A percentile compares a stretch with the other conserved stretches of the same genome.
These are phyloP conservation scores for Capillidium rhysosporum DNA, from an alignment of 371 early-diverging fungal species.

Conservation along the genomic window DNA sequence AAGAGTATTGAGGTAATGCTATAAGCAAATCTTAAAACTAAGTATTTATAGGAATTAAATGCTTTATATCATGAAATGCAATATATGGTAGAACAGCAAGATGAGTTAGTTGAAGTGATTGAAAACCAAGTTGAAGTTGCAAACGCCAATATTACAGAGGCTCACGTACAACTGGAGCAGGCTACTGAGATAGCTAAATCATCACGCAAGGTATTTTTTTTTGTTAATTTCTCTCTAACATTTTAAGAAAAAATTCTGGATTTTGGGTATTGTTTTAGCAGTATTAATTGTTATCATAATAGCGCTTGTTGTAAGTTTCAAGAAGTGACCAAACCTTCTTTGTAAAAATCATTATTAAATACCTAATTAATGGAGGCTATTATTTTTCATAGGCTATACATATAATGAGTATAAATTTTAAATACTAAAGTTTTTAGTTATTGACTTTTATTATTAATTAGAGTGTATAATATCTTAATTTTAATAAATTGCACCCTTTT, in stretches of 20 bases:
- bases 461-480: no score
- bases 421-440: no score
- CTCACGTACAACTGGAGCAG: constrained; percentile 36
- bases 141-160: constrained; percentile 39
- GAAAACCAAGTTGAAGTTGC: constrained; percentile 41
- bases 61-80: constrained; percentile 81
- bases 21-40: no score
- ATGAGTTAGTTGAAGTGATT: constrained; percentile 44
- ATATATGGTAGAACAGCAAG: constrained; percentile 64
- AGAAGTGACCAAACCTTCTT: no score
- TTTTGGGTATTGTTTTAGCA: not conserved
- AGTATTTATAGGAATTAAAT: constrained; percentile 44
- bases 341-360: no score
- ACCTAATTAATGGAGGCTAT: no score
- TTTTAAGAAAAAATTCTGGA: not conserved
- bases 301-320: not conserved
- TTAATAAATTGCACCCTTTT: no score
- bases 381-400: no score
- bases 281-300: not conserved
- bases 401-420: no score
- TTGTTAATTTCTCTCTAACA: not conserved
- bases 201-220: constrained; percentile 26
- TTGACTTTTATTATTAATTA: no score
- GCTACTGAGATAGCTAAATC: constrained; percentile 50
- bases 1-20: constrained; percentile 10